Evolutionary conservation across 345 rosid species (phyloP).

Genomic region (Hypericum androsaemum): DNA sequence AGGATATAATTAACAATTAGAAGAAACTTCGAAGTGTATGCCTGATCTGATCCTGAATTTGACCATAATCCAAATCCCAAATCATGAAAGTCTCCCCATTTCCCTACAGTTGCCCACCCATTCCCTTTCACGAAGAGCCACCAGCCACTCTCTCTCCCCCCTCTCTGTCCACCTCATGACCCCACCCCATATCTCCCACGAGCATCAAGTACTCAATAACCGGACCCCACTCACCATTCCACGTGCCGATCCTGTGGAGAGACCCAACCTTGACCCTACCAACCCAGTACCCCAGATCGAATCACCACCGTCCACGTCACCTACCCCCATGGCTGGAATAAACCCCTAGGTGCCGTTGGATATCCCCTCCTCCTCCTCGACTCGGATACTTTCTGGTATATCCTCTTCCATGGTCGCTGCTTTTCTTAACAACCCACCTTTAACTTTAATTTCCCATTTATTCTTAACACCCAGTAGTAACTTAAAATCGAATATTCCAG

Average conservation of each 20-base stretch:
- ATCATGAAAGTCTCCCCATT: not conserved
- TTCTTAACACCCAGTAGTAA: not conserved
- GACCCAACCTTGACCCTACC: not conserved
- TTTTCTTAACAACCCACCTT: not conserved
- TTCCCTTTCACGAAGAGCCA: slow-evolving; percentile 19
- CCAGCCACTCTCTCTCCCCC: not conserved
- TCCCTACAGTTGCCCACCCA: slow-evolving; percentile 1
- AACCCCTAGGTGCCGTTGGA: slow-evolving; percentile 27
- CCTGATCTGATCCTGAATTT: too few species aligned
- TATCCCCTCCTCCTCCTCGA: slow-evolving; percentile 20
- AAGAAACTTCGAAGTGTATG: too few species aligned
- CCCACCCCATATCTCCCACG: too few species aligned
- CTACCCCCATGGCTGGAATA: slow-evolving; percentile 13
- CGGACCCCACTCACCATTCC: not conserved
- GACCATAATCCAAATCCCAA: too few species aligned
- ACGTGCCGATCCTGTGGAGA: not conserved
- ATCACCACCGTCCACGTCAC: slow-evolving; percentile 16
- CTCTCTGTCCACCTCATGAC: not conserved
- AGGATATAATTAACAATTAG: too few species aligned
- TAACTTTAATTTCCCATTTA: not conserved
- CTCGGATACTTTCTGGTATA: slow-evolving; percentile 20
- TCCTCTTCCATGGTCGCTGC: slow-evolving; percentile 9
- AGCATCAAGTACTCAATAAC: not conserved
- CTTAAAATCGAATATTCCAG: too few species aligned
- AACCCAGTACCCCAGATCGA: not conserved